phyloP scores from a whole-genome alignment of 2,329 filamentous ascomycete genomes.

The Monosporascus sp. region DNA sequence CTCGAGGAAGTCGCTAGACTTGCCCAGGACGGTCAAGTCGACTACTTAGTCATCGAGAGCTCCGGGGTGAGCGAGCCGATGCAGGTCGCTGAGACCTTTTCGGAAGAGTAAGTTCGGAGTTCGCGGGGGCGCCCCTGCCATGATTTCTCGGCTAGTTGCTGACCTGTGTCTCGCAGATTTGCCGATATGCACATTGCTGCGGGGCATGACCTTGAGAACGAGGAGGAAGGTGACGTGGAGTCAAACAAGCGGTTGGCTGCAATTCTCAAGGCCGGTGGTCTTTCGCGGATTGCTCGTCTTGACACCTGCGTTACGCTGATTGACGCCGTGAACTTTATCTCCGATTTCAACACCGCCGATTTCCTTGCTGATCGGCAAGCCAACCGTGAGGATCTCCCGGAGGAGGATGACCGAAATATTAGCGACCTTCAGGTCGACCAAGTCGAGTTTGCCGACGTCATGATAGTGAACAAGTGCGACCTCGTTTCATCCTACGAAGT shows the following conservation, averaged over 20 bases:
- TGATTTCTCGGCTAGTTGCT: conserved; percentile 4
- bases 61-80: conserved; percentile 68
- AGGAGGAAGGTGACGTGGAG: conserved; percentile 16
- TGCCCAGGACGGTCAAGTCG: conserved; percentile 56
- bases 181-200: conserved; percentile 23
- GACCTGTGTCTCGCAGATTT: conserved; percentile 14
- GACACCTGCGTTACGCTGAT: conserved; percentile 71
- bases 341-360: conserved; percentile 67
- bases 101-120: conserved; percentile 11
- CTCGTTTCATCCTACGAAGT: conserved; percentile 38
- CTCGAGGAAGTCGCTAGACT: conserved; percentile 64
- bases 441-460: conserved; percentile 71
- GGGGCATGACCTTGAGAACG: conserved; percentile 22
- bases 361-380: conserved; percentile 58
- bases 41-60: conserved; percentile 69
- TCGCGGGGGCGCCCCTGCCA: conserved; percentile 18
- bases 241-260: conserved; percentile 20
- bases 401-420: conserved; percentile 68
- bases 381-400: conserved; percentile 49
- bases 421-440: conserved; percentile 73
- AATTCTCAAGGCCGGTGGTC: conserved; percentile 46
- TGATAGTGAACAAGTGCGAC: conserved; percentile 67
- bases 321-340: conserved; percentile 66
- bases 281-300: conserved; percentile 60
- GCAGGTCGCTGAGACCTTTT: conserved; percentile 69